These are phyloP conservation scores for Magnolia changhungtana DNA, from an alignment of 164 flowering plant species.

Conservation along the genomic window DNA sequence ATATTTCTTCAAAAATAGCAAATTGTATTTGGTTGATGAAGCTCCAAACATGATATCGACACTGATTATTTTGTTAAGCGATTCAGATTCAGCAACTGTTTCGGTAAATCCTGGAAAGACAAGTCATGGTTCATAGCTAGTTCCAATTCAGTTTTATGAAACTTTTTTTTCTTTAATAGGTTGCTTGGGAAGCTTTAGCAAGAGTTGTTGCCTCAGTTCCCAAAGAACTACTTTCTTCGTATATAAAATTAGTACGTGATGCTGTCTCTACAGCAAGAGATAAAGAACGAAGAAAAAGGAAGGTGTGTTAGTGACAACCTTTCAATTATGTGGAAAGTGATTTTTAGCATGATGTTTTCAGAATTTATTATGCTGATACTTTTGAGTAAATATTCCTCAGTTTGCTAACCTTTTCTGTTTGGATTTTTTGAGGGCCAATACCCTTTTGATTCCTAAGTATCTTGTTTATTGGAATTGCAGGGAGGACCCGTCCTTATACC, in stretches of 20 bases:
- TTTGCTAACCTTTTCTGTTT: neutral
- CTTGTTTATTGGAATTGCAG: constrained; percentile 35
- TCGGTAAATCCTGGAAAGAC: constrained; percentile 36
- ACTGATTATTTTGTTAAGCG: constrained; percentile 80
- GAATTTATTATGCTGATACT: neutral
- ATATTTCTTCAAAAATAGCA: constrained; percentile 87
- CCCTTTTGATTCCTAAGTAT: neutral
- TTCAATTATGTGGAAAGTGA: neutral
- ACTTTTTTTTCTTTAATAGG: constrained; percentile 36
- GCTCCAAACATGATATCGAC: constrained; percentile 87
- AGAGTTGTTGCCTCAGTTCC: constrained; percentile 83
- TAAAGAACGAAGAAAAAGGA: constrained; percentile 86
- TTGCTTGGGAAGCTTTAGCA: constrained; percentile 93
- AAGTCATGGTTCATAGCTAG: neutral
- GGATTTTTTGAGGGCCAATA: neutral
- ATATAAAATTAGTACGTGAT: constrained; percentile 90
- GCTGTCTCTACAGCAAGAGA: constrained; percentile 91
- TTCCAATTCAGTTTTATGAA: constrained; percentile 3
- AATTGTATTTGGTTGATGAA: constrained; percentile 91
- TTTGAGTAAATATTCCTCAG: neutral
- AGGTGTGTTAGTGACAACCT: constrained; percentile 32
- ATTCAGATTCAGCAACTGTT: constrained; percentile 80
- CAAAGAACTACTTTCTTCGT: constrained; percentile 87
- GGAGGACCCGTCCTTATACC: constrained; percentile 90
- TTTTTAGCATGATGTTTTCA: neutral